phyloP scores from a whole-genome alignment of 2,329 filamentous ascomycete species.

The Sordariomycetes sp. region DNA sequence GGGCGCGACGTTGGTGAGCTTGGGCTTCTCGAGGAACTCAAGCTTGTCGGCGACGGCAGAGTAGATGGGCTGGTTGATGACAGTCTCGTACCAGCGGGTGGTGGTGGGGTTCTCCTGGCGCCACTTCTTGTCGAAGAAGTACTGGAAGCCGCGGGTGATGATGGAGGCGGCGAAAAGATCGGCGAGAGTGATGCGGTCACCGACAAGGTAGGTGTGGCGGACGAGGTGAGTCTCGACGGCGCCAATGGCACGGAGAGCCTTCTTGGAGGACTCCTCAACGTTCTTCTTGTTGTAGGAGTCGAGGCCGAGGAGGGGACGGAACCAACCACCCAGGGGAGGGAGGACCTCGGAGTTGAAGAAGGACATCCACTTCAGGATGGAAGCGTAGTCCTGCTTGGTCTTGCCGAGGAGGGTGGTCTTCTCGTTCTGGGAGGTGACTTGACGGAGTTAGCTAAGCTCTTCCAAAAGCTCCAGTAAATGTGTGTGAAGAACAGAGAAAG shows the following conservation, averaged over 20 bases:
- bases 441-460: conserved; percentile 6
- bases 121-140: conserved; percentile 88
- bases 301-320: conserved; percentile 73
- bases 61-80: conserved; percentile 89
- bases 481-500: conserved; percentile 18
- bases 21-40: conserved; percentile 74
- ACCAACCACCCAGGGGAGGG: conserved; percentile 66
- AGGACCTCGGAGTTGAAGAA: conserved; percentile 89
- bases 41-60: conserved; percentile 67
- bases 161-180: conserved; percentile 79
- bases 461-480: not conserved
- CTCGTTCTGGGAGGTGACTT: conserved; percentile 96
- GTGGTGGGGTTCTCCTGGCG: conserved; percentile 74
- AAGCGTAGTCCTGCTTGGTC: conserved; percentile 99
- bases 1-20: conserved; percentile 59
- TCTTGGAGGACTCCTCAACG: conserved; percentile 72
- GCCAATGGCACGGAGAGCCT: conserved; percentile 55
- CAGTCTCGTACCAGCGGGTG: conserved; percentile 89
- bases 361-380: conserved; percentile 97
- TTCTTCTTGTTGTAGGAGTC: conserved; percentile 96
- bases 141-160: conserved; percentile 82
- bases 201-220: conserved; percentile 92
- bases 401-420: conserved; percentile 98
- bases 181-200: conserved; percentile 94
- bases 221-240: conserved; percentile 81